phyloP scores from a whole-genome alignment of 148 eudicot species.

The Diospyros kaki region DNA sequence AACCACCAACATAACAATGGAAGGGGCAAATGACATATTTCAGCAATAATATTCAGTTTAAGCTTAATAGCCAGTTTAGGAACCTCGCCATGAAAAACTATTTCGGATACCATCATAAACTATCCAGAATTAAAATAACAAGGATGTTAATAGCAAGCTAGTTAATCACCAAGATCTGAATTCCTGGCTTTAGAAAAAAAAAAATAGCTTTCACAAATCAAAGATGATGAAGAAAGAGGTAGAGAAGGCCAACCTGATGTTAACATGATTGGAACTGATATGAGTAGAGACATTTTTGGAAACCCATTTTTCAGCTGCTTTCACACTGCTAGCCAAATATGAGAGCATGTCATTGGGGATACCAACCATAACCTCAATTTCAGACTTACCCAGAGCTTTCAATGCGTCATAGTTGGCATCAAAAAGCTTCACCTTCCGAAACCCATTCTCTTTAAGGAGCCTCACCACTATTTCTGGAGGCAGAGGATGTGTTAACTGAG shows the following conservation, averaged over 20 bases:
- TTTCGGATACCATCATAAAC: too few relatives aligned
- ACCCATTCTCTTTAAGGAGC: slow-evolving; percentile 70
- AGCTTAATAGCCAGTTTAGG: too few relatives aligned
- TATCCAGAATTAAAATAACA: too few relatives aligned
- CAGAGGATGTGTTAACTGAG: slow-evolving; percentile 64
- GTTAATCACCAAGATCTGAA: too few relatives aligned
- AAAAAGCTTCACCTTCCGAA: slow-evolving; percentile 84
- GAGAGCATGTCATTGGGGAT: slow-evolving; percentile 88
- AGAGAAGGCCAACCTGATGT: slow-evolving; percentile 56
- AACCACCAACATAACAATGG: too few relatives aligned
- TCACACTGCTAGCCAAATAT: slow-evolving; percentile 57
- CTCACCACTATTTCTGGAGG: slow-evolving; percentile 66
- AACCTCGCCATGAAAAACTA: too few relatives aligned
- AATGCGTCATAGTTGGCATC: slow-evolving; percentile 77
- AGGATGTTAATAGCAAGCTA: too few relatives aligned
- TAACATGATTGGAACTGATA: slow-evolving; percentile 44
- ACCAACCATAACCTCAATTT: slow-evolving; percentile 94
- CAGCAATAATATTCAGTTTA: too few relatives aligned
- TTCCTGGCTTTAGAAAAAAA: too few relatives aligned
- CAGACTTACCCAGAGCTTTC: slow-evolving; percentile 62
- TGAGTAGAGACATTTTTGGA: slow-evolving; percentile 73
- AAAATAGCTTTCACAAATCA: too few relatives aligned
- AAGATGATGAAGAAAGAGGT: background rate
- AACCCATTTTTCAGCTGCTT: slow-evolving; percentile 94
- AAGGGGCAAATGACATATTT: too few relatives aligned